Evolutionary conservation across 2,329 filamentous ascomycete genomes (phyloP), one percentile per base, ranked within the genome.

Genomic region (Fusarium temperatum): DNA sequence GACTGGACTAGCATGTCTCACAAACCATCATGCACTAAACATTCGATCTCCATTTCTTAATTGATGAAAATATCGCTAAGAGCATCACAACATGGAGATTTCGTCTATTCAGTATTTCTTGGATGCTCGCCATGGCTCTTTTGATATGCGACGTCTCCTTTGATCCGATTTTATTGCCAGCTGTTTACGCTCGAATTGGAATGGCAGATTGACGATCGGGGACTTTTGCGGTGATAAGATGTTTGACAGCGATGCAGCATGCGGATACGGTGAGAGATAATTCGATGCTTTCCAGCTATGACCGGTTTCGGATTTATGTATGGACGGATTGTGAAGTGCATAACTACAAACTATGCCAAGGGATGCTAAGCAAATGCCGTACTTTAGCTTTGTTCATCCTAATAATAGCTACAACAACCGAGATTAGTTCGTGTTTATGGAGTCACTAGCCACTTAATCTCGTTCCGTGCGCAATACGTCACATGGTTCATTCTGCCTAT

Each of bases 401-500:
- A 53, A 47, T 28, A 26, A 53, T 60, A 61, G 35, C 28, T 15
- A 38, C 44, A 28, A 1, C 18, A 60, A 17, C 66, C 63, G 65
- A 63, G 32, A 63, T 69, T 68, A 48, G 38, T 58, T 68, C 66
- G 66, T 69, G 44, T 68, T 69, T 63, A 47, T 24, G 66, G 66
- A 24, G 30, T 45, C 22, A 13, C 18, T 8, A 26, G 10, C 26
- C 54, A 53, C 28, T 45, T 53, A 67, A 53, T 60, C 35, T 67
- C 36, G 41, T 45, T 28, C 24, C 28, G 38, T 36, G 11, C 17
- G 6, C 32, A 28, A 28, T 30, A 56, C 42, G 42, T 42, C 48
- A 50, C 28, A 20, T 24, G 32, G 35, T 17, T 36, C 26, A 12
- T 8, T 24, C 22, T 12, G 1, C 35, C 12, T 68, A 68, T 68